phyloP scores from a whole-genome alignment of 2,329 filamentous ascomycete genomes.

The Paecilomyces sp. region DNA sequence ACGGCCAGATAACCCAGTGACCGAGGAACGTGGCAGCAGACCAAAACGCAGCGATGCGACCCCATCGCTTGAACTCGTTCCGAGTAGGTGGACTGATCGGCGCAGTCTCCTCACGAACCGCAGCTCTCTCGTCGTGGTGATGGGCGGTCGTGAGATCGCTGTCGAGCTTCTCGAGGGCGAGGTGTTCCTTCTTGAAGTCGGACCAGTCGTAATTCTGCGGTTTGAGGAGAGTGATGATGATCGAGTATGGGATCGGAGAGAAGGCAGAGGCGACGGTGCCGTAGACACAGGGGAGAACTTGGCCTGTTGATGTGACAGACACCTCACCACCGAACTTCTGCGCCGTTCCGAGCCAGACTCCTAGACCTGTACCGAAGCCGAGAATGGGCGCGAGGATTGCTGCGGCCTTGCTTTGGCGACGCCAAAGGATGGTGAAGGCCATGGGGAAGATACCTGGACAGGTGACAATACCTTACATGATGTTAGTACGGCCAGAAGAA shows the following conservation, averaged over 20 bases:
- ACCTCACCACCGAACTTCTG: slow-evolving; percentile 42
- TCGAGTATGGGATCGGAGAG: slow-evolving; percentile 45
- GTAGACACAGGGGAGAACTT: slow-evolving; percentile 46
- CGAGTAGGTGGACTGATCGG: background rate
- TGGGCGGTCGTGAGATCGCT: slow-evolving; percentile 15
- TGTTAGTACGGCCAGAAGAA: background rate
- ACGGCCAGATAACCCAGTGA: slow-evolving; percentile 49
- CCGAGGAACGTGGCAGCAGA: slow-evolving; percentile 45
- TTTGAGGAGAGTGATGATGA: slow-evolving; percentile 40
- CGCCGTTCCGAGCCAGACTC: slow-evolving; percentile 47
- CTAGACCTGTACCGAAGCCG: slow-evolving; percentile 45
- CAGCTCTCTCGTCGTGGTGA: background rate
- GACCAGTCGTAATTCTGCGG: slow-evolving; percentile 38
- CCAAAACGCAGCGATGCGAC: slow-evolving; percentile 40
- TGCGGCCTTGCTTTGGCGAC: slow-evolving; percentile 41
- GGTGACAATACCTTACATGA: slow-evolving; percentile 39
- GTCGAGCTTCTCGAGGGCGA: slow-evolving; percentile 20
- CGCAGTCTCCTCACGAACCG: slow-evolving; percentile 15
- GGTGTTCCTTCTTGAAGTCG: slow-evolving; percentile 27
- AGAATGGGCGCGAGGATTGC: slow-evolving; percentile 46
- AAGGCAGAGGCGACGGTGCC: slow-evolving; percentile 48
- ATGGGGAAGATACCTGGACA: slow-evolving; percentile 50
- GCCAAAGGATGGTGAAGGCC: slow-evolving; percentile 48
- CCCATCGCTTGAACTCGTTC: slow-evolving; percentile 40
- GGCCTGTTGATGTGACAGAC: slow-evolving; percentile 42